These are phyloP conservation scores for Stropharia rugosoannulata DNA, from an alignment of 768 basidiomycete species.

Conservation along the genomic window DNA sequence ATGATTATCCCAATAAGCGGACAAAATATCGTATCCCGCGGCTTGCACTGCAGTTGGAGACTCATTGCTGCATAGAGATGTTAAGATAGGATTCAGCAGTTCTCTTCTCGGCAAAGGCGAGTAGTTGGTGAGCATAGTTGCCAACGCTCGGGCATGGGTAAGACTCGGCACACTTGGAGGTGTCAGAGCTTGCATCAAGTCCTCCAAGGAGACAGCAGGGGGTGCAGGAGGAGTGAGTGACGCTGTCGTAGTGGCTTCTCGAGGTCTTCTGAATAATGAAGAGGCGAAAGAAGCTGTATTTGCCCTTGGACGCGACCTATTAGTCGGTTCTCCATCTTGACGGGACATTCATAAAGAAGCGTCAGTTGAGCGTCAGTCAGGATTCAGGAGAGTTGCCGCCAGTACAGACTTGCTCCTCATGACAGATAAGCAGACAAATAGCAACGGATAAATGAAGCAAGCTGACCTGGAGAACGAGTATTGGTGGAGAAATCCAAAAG, in stretches of 20 bases:
- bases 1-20: constrained; percentile 65
- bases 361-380: not conserved
- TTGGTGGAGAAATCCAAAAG: no score
- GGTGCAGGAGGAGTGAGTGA: constrained; percentile 24
- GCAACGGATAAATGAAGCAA: no score
- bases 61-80: constrained; percentile 53
- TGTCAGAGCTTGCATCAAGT: constrained; percentile 41
- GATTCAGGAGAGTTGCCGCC: not conserved
- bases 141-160: constrained; percentile 59
- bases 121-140: constrained; percentile 43
- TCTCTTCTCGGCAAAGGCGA: constrained; percentile 57
- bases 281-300: constrained; percentile 30
- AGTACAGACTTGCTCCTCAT: not conserved
- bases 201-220: constrained; percentile 34
- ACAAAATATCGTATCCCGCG: constrained; percentile 70
- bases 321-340: constrained; percentile 3
- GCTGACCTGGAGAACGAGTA: no score
- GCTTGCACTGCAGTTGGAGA: constrained; percentile 59
- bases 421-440: no score
- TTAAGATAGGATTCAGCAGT: constrained; percentile 58
- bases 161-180: constrained; percentile 71
- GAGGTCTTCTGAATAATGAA: constrained; percentile 27
- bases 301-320: constrained; percentile 5
- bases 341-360: constrained; percentile 9
- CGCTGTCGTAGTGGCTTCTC: constrained; percentile 12